These are phyloP conservation scores for Austroboletus sp. DNA, from an alignment of 1,284 basidiomycete species.

Conservation along the genomic window DNA sequence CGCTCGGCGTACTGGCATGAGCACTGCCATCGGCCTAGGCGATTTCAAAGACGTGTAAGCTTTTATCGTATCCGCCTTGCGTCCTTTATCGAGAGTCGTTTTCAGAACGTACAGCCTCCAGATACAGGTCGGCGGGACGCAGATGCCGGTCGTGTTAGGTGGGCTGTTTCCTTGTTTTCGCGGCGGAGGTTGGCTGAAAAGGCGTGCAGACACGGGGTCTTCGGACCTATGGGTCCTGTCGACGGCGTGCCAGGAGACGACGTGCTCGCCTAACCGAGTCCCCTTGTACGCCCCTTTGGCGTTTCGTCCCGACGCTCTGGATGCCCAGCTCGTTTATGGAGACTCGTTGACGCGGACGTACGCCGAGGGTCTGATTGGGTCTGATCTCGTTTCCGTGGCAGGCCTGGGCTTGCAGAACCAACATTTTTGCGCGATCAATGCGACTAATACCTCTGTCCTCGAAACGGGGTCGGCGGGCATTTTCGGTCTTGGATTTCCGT, in stretches of 20 bases:
- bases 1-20: constrained; percentile 12
- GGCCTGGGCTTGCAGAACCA: constrained; percentile 40
- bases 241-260: constrained; percentile 34
- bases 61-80: not conserved
- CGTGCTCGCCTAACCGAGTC: constrained; percentile 27
- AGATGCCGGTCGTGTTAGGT: constrained; percentile 44
- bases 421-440: constrained; percentile 47
- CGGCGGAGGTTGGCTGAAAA: not conserved
- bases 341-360: constrained; percentile 51
- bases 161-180: constrained; percentile 3
- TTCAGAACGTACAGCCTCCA: constrained; percentile 44
- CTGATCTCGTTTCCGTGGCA: constrained; percentile 41
- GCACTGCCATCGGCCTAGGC: constrained; percentile 28
- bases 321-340: constrained; percentile 45
- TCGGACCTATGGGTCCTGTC: constrained; percentile 56
- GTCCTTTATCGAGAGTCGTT: not conserved
- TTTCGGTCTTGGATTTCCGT: constrained; percentile 53
- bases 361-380: constrained; percentile 46
- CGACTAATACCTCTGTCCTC: constrained; percentile 46
- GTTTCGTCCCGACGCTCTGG: constrained; percentile 36
- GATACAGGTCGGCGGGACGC: constrained; percentile 38
- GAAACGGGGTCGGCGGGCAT: constrained; percentile 45
- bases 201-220: constrained; percentile 47
- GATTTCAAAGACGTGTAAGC: constrained; percentile 45
- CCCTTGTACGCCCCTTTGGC: constrained; percentile 37